Conservation (phyloP, 78 protist species). For the Protostelium mycophagum region DNA sequence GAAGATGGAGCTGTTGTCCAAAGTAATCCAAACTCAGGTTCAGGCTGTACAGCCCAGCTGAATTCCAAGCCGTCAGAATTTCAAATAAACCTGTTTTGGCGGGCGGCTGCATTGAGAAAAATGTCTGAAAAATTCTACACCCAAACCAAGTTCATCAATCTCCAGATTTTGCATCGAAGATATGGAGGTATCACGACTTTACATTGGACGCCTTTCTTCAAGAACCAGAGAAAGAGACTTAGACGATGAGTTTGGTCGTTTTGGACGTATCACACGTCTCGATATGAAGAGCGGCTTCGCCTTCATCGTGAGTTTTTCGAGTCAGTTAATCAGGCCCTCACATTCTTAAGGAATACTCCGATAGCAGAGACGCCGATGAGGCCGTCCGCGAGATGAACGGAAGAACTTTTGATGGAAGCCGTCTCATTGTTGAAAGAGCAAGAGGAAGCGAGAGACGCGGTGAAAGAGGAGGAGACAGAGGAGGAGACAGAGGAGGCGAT, state of each 20-base stretch:
- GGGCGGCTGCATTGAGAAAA: too few species aligned
- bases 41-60: too few species aligned
- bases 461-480: too few species aligned
- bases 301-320: slow-evolving; percentile 1
- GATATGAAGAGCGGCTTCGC: slow-evolving; percentile 15
- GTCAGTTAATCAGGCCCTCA: not conserved
- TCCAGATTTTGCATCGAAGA: too few species aligned
- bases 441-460: not conserved
- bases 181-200: not conserved
- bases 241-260: not conserved
- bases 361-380: slow-evolving; percentile 14
- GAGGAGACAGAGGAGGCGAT: too few species aligned
- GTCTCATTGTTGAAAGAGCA: not conserved
- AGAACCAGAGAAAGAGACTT: slow-evolving; percentile 1
- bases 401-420: not conserved
- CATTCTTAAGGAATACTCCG: not conserved
- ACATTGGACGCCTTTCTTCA: slow-evolving; percentile 2
- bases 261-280: not conserved
- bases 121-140: too few species aligned
- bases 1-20: too few species aligned
- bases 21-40: too few species aligned
- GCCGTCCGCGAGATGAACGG: slow-evolving; percentile 13
- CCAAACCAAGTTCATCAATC: too few species aligned
- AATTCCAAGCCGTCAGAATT: too few species aligned
- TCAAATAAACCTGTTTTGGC: too few species aligned